Conservation (phyloP, 129 eudicot species). For the Flaveria linearis region DNA sequence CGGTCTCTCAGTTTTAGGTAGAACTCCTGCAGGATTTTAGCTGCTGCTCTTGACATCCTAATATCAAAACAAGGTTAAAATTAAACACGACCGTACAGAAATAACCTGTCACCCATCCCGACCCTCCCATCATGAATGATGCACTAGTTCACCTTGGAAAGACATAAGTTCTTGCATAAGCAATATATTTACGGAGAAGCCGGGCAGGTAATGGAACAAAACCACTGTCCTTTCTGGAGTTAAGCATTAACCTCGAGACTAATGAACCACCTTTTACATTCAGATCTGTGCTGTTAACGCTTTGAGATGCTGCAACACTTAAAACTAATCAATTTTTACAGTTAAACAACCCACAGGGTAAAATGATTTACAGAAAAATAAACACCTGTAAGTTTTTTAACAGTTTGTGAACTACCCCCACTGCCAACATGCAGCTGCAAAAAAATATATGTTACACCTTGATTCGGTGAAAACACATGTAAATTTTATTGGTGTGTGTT, state of each 20-base stretch:
- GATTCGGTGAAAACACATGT: background rate
- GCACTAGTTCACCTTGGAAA: slow-evolving; percentile 66
- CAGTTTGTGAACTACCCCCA: slow-evolving; percentile 59
- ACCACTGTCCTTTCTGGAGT: slow-evolving; percentile 58
- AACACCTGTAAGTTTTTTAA: slow-evolving; percentile 61
- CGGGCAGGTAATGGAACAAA: slow-evolving; percentile 85
- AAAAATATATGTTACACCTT: background rate
- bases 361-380: background rate
- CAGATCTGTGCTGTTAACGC: slow-evolving; percentile 32
- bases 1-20: slow-evolving; percentile 81
- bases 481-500: background rate
- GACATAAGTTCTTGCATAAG: slow-evolving; percentile 83
- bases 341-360: slow-evolving; percentile 8
- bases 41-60: slow-evolving; percentile 88
- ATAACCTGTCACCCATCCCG: background rate
- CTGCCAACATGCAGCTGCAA: slow-evolving; percentile 82
- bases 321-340: slow-evolving; percentile 8
- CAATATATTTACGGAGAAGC: slow-evolving; percentile 85
- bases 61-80: slow-evolving; percentile 11
- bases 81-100: background rate
- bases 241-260: slow-evolving; percentile 70
- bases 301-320: slow-evolving; percentile 48
- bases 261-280: slow-evolving; percentile 52
- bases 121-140: background rate
- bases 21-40: slow-evolving; percentile 90